A percentile compares a stretch with the other conserved stretches of the same genome.
These are phyloP conservation scores for Debaryomycetaceae sp. DNA, from an alignment of 1,139 yeast genomes.

Conservation along the genomic window DNA sequence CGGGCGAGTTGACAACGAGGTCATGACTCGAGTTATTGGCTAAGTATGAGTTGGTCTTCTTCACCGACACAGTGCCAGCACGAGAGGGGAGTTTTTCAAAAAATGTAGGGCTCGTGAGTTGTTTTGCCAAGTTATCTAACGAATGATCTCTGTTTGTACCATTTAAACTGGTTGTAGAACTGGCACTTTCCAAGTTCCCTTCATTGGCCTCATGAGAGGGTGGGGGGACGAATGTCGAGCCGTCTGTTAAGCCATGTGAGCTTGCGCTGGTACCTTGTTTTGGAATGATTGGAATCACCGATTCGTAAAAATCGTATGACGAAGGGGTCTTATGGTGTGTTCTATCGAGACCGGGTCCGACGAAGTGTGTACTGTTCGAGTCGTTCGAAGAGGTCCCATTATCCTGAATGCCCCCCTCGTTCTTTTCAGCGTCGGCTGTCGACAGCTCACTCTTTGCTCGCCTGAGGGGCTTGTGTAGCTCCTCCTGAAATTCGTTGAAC, in stretches of 20 bases:
- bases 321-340: conserved; percentile 20
- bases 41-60: conserved; percentile 11
- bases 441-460: conserved; percentile 3
- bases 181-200: conserved; percentile 1
- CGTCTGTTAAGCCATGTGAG: background rate
- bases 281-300: conserved; percentile 37
- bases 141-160: conserved; percentile 13
- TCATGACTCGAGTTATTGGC: conserved; percentile 24
- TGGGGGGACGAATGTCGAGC: conserved; percentile 3
- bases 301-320: conserved; percentile 42
- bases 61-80: conserved; percentile 21
- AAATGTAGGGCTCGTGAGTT: conserved; percentile 31
- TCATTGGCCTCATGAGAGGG: conserved; percentile 1
- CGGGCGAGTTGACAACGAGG: conserved; percentile 13
- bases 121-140: conserved; percentile 41
- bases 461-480: conserved; percentile 26
- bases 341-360: conserved; percentile 1
- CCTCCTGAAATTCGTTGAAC: conserved; percentile 37
- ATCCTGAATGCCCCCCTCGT: conserved; percentile 6
- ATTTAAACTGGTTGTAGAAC: conserved; percentile 5
- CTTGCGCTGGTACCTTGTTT: background rate
- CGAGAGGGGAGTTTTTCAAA: conserved; percentile 40
- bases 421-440: conserved; percentile 4
- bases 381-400: conserved; percentile 6
- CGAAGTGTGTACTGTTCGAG: conserved; percentile 3